A percentile compares a stretch with the other conserved stretches of the same genome.
These are phyloP conservation scores for Naganishia kalamii DNA, from an alignment of 768 basidiomycete species.

Conservation along the genomic window DNA sequence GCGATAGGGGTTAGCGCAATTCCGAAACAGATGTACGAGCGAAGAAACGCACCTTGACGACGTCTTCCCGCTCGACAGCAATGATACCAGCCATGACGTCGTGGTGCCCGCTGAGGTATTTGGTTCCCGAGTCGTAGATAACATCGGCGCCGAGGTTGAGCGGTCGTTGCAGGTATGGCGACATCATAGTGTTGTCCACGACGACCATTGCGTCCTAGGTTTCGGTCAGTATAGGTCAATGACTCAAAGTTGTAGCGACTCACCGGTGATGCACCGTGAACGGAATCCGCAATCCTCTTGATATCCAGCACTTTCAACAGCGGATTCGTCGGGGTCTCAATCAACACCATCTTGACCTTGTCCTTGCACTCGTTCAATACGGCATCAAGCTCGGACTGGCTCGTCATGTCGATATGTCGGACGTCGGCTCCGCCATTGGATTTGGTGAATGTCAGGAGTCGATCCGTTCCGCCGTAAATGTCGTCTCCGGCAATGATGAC, in stretches of 20 bases:
- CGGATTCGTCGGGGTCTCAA: conserved; percentile 96
- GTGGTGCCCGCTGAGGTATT: conserved; percentile 96
- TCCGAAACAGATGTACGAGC: conserved; percentile 46
- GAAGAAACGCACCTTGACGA: conserved; percentile 67
- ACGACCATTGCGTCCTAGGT: conserved; percentile 40
- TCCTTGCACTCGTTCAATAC: conserved; percentile 14
- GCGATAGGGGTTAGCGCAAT: background rate
- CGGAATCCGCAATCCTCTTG: conserved; percentile 69
- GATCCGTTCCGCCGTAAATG: conserved; percentile 94
- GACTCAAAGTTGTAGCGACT: background rate
- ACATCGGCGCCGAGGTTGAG: conserved; percentile 93
- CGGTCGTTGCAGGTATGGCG: conserved; percentile 90
- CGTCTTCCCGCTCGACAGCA: conserved; percentile 80
- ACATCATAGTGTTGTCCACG: conserved; percentile 98
- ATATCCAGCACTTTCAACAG: conserved; percentile 91
- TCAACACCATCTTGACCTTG: conserved; percentile 71
- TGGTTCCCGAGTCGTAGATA: conserved; percentile 96
- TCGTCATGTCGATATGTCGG: conserved; percentile 77
- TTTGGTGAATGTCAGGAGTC: conserved; percentile 80
- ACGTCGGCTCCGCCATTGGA: conserved; percentile 81
- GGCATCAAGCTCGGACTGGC: conserved; percentile 25
- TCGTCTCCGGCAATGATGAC: conserved; percentile 95
- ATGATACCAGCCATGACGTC: conserved; percentile 98
- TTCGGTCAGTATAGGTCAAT: background rate
- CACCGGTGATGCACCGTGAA: conserved; percentile 54